Evolutionary conservation across 495 filamentous ascomycete genomes (phyloP).

Genomic region (Bathelium albidoporum): DNA sequence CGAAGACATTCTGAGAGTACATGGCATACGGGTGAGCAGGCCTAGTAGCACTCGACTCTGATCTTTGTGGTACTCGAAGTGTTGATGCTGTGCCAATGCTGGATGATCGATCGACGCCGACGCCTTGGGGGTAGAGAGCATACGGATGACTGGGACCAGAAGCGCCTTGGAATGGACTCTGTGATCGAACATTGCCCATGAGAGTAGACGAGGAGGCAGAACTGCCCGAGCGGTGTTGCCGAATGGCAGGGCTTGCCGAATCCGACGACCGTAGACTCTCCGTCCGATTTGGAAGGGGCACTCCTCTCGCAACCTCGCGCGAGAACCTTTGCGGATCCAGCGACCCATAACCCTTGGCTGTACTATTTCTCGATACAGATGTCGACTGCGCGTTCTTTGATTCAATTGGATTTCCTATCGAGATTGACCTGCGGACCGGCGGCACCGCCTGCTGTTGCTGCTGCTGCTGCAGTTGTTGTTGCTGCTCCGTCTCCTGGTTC

Average conservation of each 20-base stretch:
- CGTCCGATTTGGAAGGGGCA: conserved; percentile 16
- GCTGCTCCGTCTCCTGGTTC: background rate
- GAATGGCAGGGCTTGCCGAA: conserved; percentile 19
- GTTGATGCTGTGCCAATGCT: conserved; percentile 26
- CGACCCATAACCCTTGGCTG: background rate
- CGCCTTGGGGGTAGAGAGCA: conserved; percentile 32
- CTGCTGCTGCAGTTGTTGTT: too few species aligned
- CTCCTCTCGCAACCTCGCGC: conserved; percentile 7
- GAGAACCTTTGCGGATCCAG: background rate
- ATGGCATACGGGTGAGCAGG: conserved; percentile 86
- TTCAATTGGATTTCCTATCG: conserved; percentile 10
- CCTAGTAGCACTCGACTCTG: conserved; percentile 24
- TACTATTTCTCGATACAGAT: conserved; percentile 12
- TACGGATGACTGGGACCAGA: conserved; percentile 34
- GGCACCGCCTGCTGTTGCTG: background rate
- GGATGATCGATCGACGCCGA: conserved; percentile 21
- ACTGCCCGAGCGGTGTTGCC: conserved; percentile 14
- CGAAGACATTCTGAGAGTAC: conserved; percentile 68
- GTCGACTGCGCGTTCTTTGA: conserved; percentile 5
- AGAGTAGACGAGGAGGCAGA: conserved; percentile 28
- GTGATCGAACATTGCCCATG: conserved; percentile 23
- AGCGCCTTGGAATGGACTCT: conserved; percentile 21
- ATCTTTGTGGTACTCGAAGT: conserved; percentile 6
- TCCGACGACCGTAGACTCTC: conserved; percentile 12
- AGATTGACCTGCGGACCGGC: conserved; percentile 10